Conservation (phyloP, 2,329 filamentous ascomycete genomes). For the Aspergillus oerlinghausenensis region DNA sequence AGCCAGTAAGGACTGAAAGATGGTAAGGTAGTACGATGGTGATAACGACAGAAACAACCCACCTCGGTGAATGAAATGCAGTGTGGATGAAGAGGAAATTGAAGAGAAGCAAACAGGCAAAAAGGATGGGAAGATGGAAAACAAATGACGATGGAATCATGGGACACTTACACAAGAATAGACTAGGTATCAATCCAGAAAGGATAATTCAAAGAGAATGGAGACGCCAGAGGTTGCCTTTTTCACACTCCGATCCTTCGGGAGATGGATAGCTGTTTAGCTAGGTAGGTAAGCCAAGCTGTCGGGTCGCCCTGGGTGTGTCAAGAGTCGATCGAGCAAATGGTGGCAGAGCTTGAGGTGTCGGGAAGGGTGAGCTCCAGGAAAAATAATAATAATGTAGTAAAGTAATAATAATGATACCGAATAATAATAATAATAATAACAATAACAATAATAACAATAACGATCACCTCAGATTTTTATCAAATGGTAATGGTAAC, state of each 20-base stretch:
- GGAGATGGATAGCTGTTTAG: slow-evolving; percentile 6
- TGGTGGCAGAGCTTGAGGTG: neutral
- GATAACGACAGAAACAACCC: neutral
- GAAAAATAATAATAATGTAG: neutral
- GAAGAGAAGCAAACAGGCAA: slow-evolving; percentile 1
- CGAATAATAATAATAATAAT: neutral
- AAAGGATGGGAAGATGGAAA: neutral
- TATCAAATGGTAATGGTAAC: neutral
- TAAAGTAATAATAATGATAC: neutral
- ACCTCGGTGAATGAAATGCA: neutral
- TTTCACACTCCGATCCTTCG: slow-evolving; percentile 10
- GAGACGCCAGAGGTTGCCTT: slow-evolving; percentile 9
- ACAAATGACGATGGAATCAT: neutral
- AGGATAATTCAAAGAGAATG: neutral
- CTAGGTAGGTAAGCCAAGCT: slow-evolving; percentile 13
- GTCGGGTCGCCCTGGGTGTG: slow-evolving; percentile 16
- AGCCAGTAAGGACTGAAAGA: neutral
- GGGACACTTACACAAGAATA: slow-evolving; percentile 3
- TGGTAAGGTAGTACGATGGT: neutral
- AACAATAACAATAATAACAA: neutral
- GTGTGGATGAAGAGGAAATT: neutral
- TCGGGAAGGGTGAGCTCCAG: neutral
- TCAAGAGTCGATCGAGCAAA: slow-evolving; percentile 10
- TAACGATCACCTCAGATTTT: neutral
- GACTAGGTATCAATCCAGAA: neutral